phyloP scores from a whole-genome alignment of 225 moss, liverwort and hornwort genomes.

The Thuidium tamariscinum region DNA sequence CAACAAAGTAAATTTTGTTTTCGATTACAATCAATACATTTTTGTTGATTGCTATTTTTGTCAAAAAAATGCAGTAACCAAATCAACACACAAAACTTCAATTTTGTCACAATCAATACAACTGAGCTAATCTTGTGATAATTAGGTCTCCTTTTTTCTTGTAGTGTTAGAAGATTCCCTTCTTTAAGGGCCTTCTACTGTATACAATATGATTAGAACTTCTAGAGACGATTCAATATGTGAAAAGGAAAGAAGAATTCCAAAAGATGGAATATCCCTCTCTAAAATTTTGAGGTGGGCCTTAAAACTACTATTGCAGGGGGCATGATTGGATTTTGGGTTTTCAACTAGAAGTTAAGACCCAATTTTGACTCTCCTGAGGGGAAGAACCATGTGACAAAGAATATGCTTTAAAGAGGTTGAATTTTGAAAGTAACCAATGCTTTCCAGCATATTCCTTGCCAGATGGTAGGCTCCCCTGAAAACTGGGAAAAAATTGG shows the following conservation, averaged over 20 bases:
- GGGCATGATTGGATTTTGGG: rapidly evolving
- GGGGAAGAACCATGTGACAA: no score
- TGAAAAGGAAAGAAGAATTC: not conserved
- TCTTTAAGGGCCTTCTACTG: no score
- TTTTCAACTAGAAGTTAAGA: not conserved
- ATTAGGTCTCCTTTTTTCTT: no score
- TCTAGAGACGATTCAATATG: not conserved
- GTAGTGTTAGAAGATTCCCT: not conserved
- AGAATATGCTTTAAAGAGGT: rapidly evolving
- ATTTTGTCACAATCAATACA: no score
- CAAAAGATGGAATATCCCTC: not conserved
- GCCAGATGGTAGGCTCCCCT: no score
- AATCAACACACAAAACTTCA: no score
- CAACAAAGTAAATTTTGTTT: no score
- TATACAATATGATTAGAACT: no score
- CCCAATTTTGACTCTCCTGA: rapidly evolving
- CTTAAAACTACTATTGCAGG: not conserved
- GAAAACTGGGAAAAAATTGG: not conserved
- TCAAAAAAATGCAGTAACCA: no score
- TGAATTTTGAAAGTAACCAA: not conserved
- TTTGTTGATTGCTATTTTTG: no score
- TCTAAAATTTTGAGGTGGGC: not conserved
- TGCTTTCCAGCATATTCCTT: not conserved
- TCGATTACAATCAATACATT: no score
- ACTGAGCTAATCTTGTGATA: no score